Conservation (phyloP, 169 alveolate genomes). For the Plasmodium sp. region DNA sequence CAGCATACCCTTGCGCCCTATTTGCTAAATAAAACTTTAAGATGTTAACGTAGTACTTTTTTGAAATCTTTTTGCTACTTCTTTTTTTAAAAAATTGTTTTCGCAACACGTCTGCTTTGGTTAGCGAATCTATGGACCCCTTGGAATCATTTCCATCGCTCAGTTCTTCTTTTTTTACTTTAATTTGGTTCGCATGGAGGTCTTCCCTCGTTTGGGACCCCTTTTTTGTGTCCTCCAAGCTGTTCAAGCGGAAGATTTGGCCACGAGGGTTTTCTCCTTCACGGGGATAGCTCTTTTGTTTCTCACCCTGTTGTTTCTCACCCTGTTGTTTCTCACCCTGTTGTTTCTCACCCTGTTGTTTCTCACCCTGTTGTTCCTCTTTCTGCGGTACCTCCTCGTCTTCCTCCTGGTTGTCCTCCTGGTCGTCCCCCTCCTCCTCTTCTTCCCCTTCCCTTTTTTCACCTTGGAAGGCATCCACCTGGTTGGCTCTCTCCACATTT, state of each 20-base stretch:
- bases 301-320: neutral
- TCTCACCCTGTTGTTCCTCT: neutral
- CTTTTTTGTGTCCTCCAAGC: neutral
- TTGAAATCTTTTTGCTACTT: constrained; percentile 27
- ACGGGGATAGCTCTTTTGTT: neutral
- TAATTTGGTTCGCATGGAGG: neutral
- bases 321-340: neutral
- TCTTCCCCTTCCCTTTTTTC: neutral
- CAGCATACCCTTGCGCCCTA: constrained; percentile 26
- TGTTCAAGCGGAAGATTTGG: neutral
- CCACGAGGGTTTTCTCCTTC: neutral
- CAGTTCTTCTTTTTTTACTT: constrained; percentile 22
- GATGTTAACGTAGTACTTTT: constrained; percentile 42
- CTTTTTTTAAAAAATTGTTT: constrained; percentile 16
- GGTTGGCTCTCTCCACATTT: neutral
- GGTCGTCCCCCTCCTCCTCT: neutral
- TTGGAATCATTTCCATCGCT: constrained; percentile 6
- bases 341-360: neutral
- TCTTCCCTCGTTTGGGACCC: neutral
- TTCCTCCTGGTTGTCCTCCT: no score
- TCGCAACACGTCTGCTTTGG: constrained; percentile 1
- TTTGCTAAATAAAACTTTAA: constrained; percentile 45
- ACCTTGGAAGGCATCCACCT: neutral
- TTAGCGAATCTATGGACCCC: neutral
- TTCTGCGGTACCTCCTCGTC: neutral